Evolutionary conservation across 2,329 filamentous ascomycete species (phyloP), one percentile per base, ranked within the genome.

Genomic region (Nigrospora sphaerica): DNA sequence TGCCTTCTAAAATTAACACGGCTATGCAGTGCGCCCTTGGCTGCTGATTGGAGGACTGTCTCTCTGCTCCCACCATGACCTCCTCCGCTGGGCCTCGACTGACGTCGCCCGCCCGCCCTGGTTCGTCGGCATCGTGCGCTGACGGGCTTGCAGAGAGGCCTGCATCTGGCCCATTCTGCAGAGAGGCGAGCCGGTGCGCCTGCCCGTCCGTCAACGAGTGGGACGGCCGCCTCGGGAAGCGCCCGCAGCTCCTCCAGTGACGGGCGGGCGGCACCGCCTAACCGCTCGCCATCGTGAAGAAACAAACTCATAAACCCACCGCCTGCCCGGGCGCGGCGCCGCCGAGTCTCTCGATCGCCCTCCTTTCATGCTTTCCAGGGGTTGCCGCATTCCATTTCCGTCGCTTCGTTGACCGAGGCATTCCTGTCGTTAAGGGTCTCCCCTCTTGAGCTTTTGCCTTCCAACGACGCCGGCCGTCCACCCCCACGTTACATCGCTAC

Each of bases 391-490:
- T 57, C 41, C 46, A 63, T 65, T 64, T 49, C 23, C 12, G 59
- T 61, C 53, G 61, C 64, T 68, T 71, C 67, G 70, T 71, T 67
- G 70, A 70, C 55, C 70, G 68, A 70, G 58, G 67, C 64, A 59
- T 67, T 64, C 59, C 66, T 60, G 62, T 72, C 67, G 57, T 67
- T 70, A 51, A 55, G 52, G 50, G 46, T 50, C 54, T 56, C 52
- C 53, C 58, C 54, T 58, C 54, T 50, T 53, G 50, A 56, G 53
- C 58, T 50, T 50, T 52, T 62, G 61, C 44, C 50, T 49, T 62
- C 57, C 48, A 46, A 54, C 54, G 56, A 60, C 61, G 61, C 61
- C 40, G 60, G 53, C 39, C 61, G 61, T 62, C 57, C 60, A n/a
- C 57, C 45, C 58, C 62, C 62, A 16, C 34, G 45, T 53, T 51